phyloP scores from a whole-genome alignment of 2,329 filamentous ascomycete genomes.

The Aspergillus sp. region DNA sequence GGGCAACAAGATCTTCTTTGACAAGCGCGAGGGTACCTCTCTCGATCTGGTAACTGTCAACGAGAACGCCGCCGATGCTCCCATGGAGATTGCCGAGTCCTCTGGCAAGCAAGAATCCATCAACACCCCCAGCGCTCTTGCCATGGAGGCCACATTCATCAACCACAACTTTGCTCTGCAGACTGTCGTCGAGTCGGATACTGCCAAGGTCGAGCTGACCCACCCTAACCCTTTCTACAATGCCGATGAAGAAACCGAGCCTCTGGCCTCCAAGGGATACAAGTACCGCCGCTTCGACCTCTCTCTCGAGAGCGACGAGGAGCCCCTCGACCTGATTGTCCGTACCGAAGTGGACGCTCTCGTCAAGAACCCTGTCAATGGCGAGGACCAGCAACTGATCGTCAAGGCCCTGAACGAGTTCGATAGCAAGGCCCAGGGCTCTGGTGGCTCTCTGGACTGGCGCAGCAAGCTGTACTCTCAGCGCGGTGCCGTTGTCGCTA shows the following conservation, averaged over 20 bases:
- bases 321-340: constrained; percentile 90
- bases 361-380: constrained; percentile 89
- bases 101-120: constrained; percentile 80
- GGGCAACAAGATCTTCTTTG: constrained; percentile 96
- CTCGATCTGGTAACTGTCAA: constrained; percentile 99
- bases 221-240: constrained; percentile 98
- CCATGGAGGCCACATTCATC: constrained; percentile 98
- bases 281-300: constrained; percentile 98
- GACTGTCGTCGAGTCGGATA: constrained; percentile 82
- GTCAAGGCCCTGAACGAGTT: constrained; percentile 99
- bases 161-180: constrained; percentile 99
- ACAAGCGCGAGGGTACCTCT: constrained; percentile 94
- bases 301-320: constrained; percentile 85
- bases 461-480: constrained; percentile 90
- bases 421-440: constrained; percentile 95
- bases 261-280: constrained; percentile 94
- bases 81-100: constrained; percentile 80
- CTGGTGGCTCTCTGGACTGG: constrained; percentile 95
- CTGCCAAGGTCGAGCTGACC: constrained; percentile 78
- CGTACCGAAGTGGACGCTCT: constrained; percentile 95
- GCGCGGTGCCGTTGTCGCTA: constrained; percentile 95
- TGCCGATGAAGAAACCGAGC: constrained; percentile 86
- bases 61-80: constrained; percentile 95
- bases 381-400: constrained; percentile 87
- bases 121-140: constrained; percentile 90